Evolutionary conservation across 768 basidiomycete species (phyloP), one percentile per base, ranked within the genome.

Genomic region (Daedalea quercina): DNA sequence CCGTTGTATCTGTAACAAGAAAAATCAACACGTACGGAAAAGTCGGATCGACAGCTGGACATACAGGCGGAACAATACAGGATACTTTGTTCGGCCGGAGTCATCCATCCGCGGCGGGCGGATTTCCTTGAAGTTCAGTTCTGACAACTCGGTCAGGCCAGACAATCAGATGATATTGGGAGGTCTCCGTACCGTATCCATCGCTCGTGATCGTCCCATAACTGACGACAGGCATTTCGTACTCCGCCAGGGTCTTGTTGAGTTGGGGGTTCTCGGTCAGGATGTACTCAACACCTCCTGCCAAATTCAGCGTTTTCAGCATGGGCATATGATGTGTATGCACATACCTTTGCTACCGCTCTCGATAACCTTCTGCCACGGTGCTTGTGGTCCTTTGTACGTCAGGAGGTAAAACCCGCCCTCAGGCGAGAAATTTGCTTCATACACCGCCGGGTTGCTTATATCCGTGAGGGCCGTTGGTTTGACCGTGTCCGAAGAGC

Each of bases 51-150:
- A 28, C 23, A 28, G 24, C 22, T 22, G 26, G 41, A 54, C 58
- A 20, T 66, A 94, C 81, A 95, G 90, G 42, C 79, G 75, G 75
- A 98, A 93, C 25, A 99, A 73, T 20, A 97, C 93, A 1, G 96
- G 90, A 63, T 99, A 98, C 67, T 95, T 94, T 9, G 87, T 91
- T 42, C 90, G 82, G n/a, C 96, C 96, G 20, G 91, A 87, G 61
- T 89, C 85, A 60, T 99, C 96, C 84, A 98, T 89, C 54, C 80
- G 77, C 3, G 93, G 92, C 17, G 96, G 96, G 15, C 91, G 81
- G 59, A 95, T 79, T 71, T 97, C 94, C 63, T 88, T 78, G 51
- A 90, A 88, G 67, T 96, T 96, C 51, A 97, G 72, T 62, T 91
- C 92, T 94, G 60, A 26, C 22, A 55, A 52, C 46, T 55, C 51